Base-by-base conservation (phyloP, 495 filamentous ascomycete species). In the Trichoderma parareesei region DNA sequence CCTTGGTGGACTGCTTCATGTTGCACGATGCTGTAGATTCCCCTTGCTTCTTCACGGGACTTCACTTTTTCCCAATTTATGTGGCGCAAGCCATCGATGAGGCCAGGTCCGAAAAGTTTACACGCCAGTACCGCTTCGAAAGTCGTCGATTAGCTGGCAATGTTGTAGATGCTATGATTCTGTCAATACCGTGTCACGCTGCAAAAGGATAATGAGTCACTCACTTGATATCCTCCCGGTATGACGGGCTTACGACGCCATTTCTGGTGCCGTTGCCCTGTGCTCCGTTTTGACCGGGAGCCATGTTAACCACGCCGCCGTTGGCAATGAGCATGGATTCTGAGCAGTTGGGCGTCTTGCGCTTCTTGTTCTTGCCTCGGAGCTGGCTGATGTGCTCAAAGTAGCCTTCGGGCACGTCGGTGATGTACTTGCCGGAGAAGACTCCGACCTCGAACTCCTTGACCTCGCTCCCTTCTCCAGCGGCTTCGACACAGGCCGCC, bases 371-470 rank as follows among this genome's bases (percentile, higher is more conserved):
- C 76, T 92, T 85, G 40, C 91, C 89, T 55, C 91, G 81, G 13
- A 92, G 72, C 55, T 80, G 72, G 75, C 95, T 91, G 5, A 97
- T 81, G 70, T 93, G 92, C 61, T 90, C 84, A 70, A 98, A 95
- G 77, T 98, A 97, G 37, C 82, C 87, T n/a, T 87, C 80, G 1
- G 85, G 81, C 4, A 98, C 90, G 0, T 87, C 87, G 1, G 94
- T 99, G 60, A 91, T 79, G 75, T 98, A 97, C 70, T 84, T 85
- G 33, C 95, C 94, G 67, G 90, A 95, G 81, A 98, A 98, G 16
- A 98, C 92, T 66, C 94, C 93, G n/a, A 96, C 87, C 74, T 98
- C 95, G 66, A 98, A 97, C 38, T 84, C 74, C 41, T 76, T 80
- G 41, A 86, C 42, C 33, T 73, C 69, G 5, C 69, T 76, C 43